Percentiles rank a stretch among this genome's conserved stretches.
phyloP scores from a whole-genome alignment of 1,284 basidiomycete species.

The Naganishia liquefaciens region DNA sequence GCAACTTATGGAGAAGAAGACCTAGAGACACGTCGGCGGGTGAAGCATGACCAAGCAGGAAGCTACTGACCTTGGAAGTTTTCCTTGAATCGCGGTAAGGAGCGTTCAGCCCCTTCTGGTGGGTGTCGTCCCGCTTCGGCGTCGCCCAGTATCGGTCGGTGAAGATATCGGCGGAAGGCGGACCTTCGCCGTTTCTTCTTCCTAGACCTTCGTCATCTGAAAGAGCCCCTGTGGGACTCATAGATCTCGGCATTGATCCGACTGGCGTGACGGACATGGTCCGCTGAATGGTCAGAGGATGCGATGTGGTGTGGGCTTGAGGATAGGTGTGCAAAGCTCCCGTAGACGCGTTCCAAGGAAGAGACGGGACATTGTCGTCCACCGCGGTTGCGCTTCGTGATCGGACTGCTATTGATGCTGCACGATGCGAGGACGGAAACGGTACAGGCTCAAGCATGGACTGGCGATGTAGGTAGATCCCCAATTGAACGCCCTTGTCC shows the following conservation, averaged over 20 bases:
- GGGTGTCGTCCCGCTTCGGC: conserved; percentile 4
- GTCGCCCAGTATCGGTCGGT: conserved; percentile 16
- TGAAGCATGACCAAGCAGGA: not conserved
- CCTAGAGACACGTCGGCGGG: conserved; percentile 36
- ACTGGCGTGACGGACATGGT: conserved; percentile 32
- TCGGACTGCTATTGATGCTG: conserved; percentile 14
- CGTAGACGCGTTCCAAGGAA: conserved; percentile 13
- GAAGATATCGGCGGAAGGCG: conserved; percentile 11
- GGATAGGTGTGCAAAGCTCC: not conserved
- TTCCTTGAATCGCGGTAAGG: conserved; percentile 54
- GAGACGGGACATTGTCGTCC: conserved; percentile 34
- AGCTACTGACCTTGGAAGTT: conserved; percentile 46
- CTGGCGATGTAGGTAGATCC: conserved; percentile 87
- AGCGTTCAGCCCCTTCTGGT: conserved; percentile 16
- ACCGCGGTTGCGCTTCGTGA: conserved; percentile 35
- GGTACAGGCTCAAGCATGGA: conserved; percentile 66
- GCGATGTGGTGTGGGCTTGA: not conserved
- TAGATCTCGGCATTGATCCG: conserved; percentile 14
- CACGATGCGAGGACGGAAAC: conserved; percentile 9
- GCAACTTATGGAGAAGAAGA: conserved; percentile 80
- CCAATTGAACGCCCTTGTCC: conserved; percentile 69
- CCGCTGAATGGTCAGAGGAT: conserved; percentile 26
- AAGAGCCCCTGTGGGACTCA: conserved; percentile 13
- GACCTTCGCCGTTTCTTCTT: conserved; percentile 8
- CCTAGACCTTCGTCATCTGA: conserved; percentile 24